These are phyloP conservation scores for Nicotiana obtusifolia DNA, from an alignment of 257 asterid species.

Conservation along the genomic window DNA sequence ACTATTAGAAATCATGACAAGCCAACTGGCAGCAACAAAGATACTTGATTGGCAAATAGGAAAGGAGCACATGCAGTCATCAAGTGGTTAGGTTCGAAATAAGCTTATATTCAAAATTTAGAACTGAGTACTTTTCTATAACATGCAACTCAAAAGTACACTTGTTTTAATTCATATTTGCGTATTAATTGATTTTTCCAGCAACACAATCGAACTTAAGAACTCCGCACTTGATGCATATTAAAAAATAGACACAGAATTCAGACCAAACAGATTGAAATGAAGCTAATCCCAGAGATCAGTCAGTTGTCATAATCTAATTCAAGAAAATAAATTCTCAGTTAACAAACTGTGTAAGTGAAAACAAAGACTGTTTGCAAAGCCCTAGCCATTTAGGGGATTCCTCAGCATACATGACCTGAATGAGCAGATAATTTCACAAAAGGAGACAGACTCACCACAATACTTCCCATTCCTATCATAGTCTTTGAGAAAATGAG, in stretches of 20 bases:
- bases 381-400: background rate
- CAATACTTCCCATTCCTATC: slow-evolving; percentile 80
- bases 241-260: background rate
- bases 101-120: background rate
- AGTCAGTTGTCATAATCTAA: slow-evolving; percentile 2
- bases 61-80: background rate
- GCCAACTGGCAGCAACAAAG: no score
- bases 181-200: slow-evolving; percentile 3
- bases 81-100: background rate
- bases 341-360: background rate
- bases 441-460: slow-evolving; percentile 42
- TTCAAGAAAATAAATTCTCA: background rate
- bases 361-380: slow-evolving; percentile 1
- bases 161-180: background rate
- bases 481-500: slow-evolving; percentile 95
- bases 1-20: no score
- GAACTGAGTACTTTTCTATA: background rate
- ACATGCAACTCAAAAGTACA: background rate
- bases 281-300: background rate
- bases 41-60: background rate
- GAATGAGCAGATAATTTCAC: slow-evolving; percentile 7
- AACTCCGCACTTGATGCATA: background rate
- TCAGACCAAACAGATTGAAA: background rate
- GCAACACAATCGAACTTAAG: background rate
- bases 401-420: background rate